Evolutionary conservation across 106 monocot species (phyloP).

Genomic region (Platanthera guangdongensis): DNA sequence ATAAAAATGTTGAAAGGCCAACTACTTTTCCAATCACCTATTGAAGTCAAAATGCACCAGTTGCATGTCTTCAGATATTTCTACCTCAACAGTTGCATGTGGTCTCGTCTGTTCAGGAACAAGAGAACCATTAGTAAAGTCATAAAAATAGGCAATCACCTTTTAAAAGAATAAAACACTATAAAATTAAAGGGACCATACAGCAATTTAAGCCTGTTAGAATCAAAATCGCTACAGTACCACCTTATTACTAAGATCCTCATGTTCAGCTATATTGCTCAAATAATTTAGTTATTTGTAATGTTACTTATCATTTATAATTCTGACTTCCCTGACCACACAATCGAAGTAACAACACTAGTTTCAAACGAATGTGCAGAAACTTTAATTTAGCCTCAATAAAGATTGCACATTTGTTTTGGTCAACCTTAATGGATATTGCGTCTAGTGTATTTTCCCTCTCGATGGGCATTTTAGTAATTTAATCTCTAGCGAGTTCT

Average conservation of each 20-base stretch:
- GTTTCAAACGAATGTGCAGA: too few relatives aligned
- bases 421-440: too few relatives aligned
- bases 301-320: background rate
- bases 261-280: background rate
- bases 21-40: slow-evolving; percentile 41
- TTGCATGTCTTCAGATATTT: slow-evolving; percentile 91
- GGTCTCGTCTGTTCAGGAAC: slow-evolving; percentile 64
- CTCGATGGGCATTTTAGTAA: too few relatives aligned
- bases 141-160: background rate
- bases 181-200: background rate
- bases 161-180: background rate
- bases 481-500: too few relatives aligned
- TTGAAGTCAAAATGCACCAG: slow-evolving; percentile 95
- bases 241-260: background rate
- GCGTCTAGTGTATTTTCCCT: too few relatives aligned
- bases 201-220: background rate
- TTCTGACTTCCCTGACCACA: background rate
- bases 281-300: background rate
- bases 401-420: too few relatives aligned
- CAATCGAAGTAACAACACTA: too few relatives aligned
- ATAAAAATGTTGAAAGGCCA: background rate
- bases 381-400: too few relatives aligned
- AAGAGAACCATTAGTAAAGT: slow-evolving; percentile 3
- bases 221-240: background rate
- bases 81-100: slow-evolving; percentile 93